Evolutionary conservation across 2,329 filamentous ascomycete species (phyloP).

Genomic region (Boeremia exigua): DNA sequence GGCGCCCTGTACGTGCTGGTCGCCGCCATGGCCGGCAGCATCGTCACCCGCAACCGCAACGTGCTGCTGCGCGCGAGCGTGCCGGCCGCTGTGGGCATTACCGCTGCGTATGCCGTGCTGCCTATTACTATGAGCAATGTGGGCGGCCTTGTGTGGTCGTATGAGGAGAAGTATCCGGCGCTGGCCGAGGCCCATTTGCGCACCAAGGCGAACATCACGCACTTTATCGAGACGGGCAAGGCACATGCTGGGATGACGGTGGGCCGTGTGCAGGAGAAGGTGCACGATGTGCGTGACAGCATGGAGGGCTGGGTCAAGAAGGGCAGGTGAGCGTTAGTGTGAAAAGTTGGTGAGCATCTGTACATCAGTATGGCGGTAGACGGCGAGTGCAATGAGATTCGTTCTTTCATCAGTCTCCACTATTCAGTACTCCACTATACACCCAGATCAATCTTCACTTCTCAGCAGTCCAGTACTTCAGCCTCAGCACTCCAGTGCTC

Average conservation of each 20-base stretch:
- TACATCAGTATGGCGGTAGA: conserved; percentile 10
- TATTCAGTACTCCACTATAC: too few relatives aligned
- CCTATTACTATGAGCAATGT: conserved; percentile 92
- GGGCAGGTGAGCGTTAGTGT: conserved; percentile 68
- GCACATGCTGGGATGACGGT: conserved; percentile 75
- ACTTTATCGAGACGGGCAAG: conserved; percentile 75
- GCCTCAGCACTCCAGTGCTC: too few relatives aligned
- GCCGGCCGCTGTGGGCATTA: conserved; percentile 80
- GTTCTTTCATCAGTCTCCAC: neutral
- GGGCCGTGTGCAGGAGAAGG: conserved; percentile 79
- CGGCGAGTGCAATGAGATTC: conserved; percentile 7
- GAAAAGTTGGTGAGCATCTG: conserved; percentile 9
- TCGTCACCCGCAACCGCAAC: conserved; percentile 86
- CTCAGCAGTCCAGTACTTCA: too few relatives aligned
- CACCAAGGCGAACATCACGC: conserved; percentile 70
- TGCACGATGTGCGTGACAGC: conserved; percentile 74
- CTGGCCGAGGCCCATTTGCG: conserved; percentile 81
- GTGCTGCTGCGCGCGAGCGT: conserved; percentile 78
- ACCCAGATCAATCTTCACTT: too few relatives aligned
- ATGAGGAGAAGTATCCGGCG: conserved; percentile 86
- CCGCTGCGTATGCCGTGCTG: conserved; percentile 82
- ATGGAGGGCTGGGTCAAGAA: conserved; percentile 92
- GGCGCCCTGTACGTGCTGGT: conserved; percentile 92
- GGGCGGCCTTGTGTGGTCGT: conserved; percentile 84
- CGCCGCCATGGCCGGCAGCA: conserved; percentile 91